Evolutionary conservation across 2,329 filamentous ascomycete species (phyloP), one percentile per base, ranked within the genome.

Genomic region (Fusarium sublunatum): DNA sequence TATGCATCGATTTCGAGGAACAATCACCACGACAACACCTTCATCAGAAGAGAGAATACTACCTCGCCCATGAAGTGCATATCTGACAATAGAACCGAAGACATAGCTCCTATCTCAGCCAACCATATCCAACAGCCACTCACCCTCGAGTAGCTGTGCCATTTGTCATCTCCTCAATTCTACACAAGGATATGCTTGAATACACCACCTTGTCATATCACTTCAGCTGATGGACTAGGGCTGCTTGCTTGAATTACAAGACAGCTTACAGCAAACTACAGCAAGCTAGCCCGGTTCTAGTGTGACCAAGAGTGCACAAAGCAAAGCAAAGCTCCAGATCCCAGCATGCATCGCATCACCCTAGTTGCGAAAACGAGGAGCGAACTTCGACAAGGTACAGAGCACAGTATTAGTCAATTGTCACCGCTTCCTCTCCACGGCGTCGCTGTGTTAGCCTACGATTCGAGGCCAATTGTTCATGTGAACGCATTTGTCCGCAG

Each of bases 241-340:
- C 51, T 57, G 50, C 34, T 63, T 52, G 41, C 34, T 31, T 26
- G 19, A 52, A 48, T 47, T 39, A 58, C 56, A 58, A 36, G 48
- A 50, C 46, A 55, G 40, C 53, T 65, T 56, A 51, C 53, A 53
- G 48, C 47, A 56, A 65, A 48, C 47, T 26, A 55, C 57, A 63
- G 51, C 42, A 45, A 41, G 34, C 65, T 61, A 64, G 59, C 40
- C 60, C 57, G 52, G 57, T 58, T 50, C 34, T 55, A 59, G 57
- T 65, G 66, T 71, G 69, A 71, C 64, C 58, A 61, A 66, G 61
- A 55, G 48, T 65, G 67, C 64, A 48, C 62, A 53, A 66, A 71
- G 29, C 29, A 11, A 31, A 31, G 29, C 29, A 31, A 31, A 31
- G 67, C 64, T 67, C 60, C 22, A 65, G 61, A 70, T 67, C 57